Conservation (phyloP, 106 monocot genomes). For the Vanilla planifolia region DNA sequence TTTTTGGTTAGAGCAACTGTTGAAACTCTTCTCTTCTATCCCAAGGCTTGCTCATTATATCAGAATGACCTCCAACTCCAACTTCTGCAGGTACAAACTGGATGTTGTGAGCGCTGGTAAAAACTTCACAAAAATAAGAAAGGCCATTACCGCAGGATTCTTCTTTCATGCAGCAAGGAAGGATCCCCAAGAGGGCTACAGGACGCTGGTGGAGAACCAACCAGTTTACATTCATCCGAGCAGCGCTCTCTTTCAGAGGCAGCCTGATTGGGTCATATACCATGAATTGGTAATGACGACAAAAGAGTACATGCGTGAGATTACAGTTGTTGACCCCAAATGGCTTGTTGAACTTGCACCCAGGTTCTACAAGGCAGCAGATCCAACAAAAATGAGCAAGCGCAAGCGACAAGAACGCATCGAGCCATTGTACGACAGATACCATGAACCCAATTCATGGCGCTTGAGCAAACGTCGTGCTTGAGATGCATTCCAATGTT, state of each 20-base stretch:
- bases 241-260: slow-evolving; percentile 85
- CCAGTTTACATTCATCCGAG: slow-evolving; percentile 94
- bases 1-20: no score
- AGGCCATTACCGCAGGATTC: slow-evolving; percentile 88
- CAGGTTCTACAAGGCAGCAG: slow-evolving; percentile 73
- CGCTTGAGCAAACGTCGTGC: slow-evolving; percentile 84
- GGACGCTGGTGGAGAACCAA: slow-evolving; percentile 92
- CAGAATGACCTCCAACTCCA: no score
- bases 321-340: slow-evolving; percentile 91
- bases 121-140: slow-evolving; percentile 90
- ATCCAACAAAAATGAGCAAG: slow-evolving; percentile 97
- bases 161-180: slow-evolving; percentile 90
- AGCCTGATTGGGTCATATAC: slow-evolving; percentile 97
- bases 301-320: slow-evolving; percentile 95
- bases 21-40: not conserved
- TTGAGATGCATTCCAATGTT: slow-evolving; percentile 19
- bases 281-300: slow-evolving; percentile 95
- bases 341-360: slow-evolving; percentile 93
- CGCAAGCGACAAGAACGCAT: slow-evolving; percentile 87
- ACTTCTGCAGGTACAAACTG: slow-evolving; percentile 63
- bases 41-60: not conserved
- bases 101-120: slow-evolving; percentile 80
- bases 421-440: slow-evolving; percentile 88
- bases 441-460: slow-evolving; percentile 99
- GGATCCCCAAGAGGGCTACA: slow-evolving; percentile 93